phyloP scores from a whole-genome alignment of 2,329 filamentous ascomycete genomes.

The Sporothrix phasma region DNA sequence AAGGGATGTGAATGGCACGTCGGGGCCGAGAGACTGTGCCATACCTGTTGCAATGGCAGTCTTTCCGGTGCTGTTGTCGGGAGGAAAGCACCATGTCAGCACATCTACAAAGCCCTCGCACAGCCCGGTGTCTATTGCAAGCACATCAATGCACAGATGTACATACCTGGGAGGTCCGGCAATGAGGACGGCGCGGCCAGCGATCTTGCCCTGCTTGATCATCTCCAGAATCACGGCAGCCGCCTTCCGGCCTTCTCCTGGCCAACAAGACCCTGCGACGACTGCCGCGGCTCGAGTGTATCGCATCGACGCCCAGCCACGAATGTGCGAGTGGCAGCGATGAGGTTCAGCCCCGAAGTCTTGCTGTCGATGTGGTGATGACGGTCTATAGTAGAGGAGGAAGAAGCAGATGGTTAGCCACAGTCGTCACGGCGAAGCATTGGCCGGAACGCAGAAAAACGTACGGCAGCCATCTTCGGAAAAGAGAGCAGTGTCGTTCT shows the following conservation, averaged over 20 bases:
- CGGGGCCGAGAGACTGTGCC: constrained; percentile 86
- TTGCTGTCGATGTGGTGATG: constrained; percentile 82
- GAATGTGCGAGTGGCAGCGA: constrained; percentile 98
- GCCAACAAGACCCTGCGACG: constrained; percentile 88
- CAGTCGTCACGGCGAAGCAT: background rate
- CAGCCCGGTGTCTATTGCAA: background rate
- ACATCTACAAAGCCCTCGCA: background rate
- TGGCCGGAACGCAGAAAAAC: background rate
- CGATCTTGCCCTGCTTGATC: constrained; percentile 98
- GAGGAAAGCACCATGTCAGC: background rate
- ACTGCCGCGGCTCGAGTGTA: constrained; percentile 73
- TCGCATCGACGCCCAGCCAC: constrained; percentile 88
- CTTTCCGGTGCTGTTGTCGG: constrained; percentile 71
- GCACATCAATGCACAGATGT: background rate
- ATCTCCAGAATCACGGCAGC: constrained; percentile 95
- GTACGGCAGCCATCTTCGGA: constrained; percentile 17
- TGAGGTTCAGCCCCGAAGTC: constrained; percentile 94
- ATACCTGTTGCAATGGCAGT: constrained; percentile 98
- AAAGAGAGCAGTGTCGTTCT: background rate
- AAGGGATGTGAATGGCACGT: constrained; percentile 93
- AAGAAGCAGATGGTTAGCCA: background rate
- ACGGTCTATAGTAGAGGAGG: constrained; percentile 36
- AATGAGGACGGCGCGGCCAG: constrained; percentile 86
- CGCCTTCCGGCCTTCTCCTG: constrained; percentile 96
- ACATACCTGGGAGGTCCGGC: constrained; percentile 75